Percentiles rank a stretch among this genome's conserved stretches.
Conservation (phyloP, 306 rosid species). For the Vigna radiata region DNA sequence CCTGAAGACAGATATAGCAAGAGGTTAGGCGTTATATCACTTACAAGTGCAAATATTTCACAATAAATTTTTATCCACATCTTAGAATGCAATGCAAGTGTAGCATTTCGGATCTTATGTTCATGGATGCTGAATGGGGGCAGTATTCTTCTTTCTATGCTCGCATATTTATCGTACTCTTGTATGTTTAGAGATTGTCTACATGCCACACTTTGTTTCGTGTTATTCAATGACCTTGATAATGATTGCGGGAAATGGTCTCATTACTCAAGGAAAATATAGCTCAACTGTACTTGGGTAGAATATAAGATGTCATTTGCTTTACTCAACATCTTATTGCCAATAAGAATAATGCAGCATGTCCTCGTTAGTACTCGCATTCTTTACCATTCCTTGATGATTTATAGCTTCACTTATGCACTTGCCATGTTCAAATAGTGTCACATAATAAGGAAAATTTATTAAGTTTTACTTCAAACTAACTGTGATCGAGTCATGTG, state of each 20-base stretch:
- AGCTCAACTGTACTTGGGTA: conserved; percentile 6
- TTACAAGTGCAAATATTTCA: conserved; percentile 18
- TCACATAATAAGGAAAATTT: neutral
- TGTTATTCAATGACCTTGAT: conserved; percentile 17
- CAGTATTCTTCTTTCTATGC: conserved; percentile 28
- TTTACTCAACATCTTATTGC: conserved; percentile 15
- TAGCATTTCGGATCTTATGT: conserved; percentile 10
- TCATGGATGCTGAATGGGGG: conserved; percentile 3
- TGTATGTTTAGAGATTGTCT: neutral
- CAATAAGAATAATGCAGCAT: conserved; percentile 15
- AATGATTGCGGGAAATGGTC: conserved; percentile 12
- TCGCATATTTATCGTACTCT: conserved; percentile 18
- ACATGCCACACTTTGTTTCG: neutral
- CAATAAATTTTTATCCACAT: conserved; percentile 26
- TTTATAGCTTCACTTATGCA: neutral
- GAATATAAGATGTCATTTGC: conserved; percentile 11
- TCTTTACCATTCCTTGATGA: conserved; percentile 5
- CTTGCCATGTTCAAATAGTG: conserved; percentile 6
- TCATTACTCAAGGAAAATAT: neutral
- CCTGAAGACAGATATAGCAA: conserved; percentile 73
- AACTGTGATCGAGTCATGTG: neutral
- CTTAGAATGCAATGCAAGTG: conserved; percentile 35
- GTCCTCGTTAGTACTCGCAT: conserved; percentile 5
- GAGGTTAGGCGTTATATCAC: conserved; percentile 63
- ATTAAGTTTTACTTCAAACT: conserved; percentile 8